Percentiles rank a stretch among this genome's conserved stretches.
Evolutionary conservation across 345 rosid species (phyloP).

Genomic region (Sonneratia alba): DNA sequence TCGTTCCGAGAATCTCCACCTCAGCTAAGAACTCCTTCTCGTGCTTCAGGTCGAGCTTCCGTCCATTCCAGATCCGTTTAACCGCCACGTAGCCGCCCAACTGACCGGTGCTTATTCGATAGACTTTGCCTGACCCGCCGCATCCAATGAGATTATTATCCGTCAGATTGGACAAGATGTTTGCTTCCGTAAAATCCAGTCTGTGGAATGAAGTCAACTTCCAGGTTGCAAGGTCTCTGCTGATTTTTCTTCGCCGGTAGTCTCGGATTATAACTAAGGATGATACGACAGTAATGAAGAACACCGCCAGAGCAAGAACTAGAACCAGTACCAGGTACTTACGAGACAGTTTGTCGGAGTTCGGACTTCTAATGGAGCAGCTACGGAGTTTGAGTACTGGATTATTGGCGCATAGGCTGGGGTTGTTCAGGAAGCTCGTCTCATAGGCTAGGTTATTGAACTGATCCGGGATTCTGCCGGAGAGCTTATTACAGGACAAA

Average conservation of each 20-base stretch:
- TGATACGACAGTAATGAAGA: slow-evolving; percentile 18
- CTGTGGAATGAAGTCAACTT: slow-evolving; percentile 73
- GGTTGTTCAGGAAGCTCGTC: slow-evolving; percentile 59
- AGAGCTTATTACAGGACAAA: slow-evolving; percentile 59
- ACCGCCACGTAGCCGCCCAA: slow-evolving; percentile 60
- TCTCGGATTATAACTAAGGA: slow-evolving; percentile 37
- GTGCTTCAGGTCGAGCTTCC: slow-evolving; percentile 37
- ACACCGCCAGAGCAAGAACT: slow-evolving; percentile 24
- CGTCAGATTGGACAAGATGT: slow-evolving; percentile 48
- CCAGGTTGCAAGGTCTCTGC: slow-evolving; percentile 40
- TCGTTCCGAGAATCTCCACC: slow-evolving; percentile 62
- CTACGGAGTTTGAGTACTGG: slow-evolving; percentile 44
- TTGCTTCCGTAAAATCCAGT: slow-evolving; percentile 51
- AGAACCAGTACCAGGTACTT: slow-evolving; percentile 38
- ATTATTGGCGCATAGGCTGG: slow-evolving; percentile 44
- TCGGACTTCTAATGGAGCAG: slow-evolving; percentile 22
- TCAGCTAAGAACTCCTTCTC: slow-evolving; percentile 76
- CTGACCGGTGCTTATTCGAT: slow-evolving; percentile 29
- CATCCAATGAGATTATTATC: slow-evolving; percentile 71
- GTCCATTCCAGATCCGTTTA: slow-evolving; percentile 62
- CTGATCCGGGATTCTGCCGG: slow-evolving; percentile 47
- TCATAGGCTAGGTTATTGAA: slow-evolving; percentile 57
- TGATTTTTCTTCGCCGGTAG: slow-evolving; percentile 30
- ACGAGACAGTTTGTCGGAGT: slow-evolving; percentile 28
- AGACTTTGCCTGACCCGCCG: slow-evolving; percentile 92